Conservation (phyloP, 108 stramenopile genomes). For the Cyclotella sp. region DNA sequence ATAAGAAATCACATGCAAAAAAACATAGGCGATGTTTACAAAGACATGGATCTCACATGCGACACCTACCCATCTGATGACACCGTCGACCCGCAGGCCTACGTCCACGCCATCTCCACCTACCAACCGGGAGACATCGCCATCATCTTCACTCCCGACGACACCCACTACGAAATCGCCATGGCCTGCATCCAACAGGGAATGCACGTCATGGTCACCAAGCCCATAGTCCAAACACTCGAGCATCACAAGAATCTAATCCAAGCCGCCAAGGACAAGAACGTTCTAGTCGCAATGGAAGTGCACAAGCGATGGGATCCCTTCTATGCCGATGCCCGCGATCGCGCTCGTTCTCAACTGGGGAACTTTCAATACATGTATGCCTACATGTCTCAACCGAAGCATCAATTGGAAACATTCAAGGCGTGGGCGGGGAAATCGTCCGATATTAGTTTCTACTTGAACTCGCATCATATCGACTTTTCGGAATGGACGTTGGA, state of each 20-base stretch:
- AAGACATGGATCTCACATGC: slow-evolving; percentile 88
- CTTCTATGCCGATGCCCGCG: slow-evolving; percentile 99
- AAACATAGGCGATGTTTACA: slow-evolving; percentile 92
- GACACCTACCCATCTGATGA: slow-evolving; percentile 95
- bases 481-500: slow-evolving; percentile 98
- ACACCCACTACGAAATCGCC: slow-evolving; percentile 98
- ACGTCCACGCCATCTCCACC: slow-evolving; percentile 67
- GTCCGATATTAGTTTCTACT: slow-evolving; percentile 98
- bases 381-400: slow-evolving; percentile 99
- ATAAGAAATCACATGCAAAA: slow-evolving; percentile 95
- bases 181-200: slow-evolving; percentile 88
- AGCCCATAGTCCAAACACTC: slow-evolving; percentile 97
- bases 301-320: slow-evolving; percentile 99
- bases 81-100: slow-evolving; percentile 85
- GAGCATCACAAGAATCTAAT: slow-evolving; percentile 84
- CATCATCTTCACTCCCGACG: slow-evolving; percentile 99
- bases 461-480: slow-evolving; percentile 99
- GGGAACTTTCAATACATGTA: slow-evolving; percentile 98
- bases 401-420: slow-evolving; percentile 99
- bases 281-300: slow-evolving; percentile 93
- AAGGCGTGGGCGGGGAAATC: slow-evolving; percentile 99
- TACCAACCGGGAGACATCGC: slow-evolving; percentile 92
- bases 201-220: slow-evolving; percentile 98
- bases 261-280: slow-evolving; percentile 82
- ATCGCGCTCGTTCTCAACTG: slow-evolving; percentile 77